These are phyloP conservation scores for Nephromyces sp. DNA, from an alignment of 169 alveolate genomes.

Conservation along the genomic window DNA sequence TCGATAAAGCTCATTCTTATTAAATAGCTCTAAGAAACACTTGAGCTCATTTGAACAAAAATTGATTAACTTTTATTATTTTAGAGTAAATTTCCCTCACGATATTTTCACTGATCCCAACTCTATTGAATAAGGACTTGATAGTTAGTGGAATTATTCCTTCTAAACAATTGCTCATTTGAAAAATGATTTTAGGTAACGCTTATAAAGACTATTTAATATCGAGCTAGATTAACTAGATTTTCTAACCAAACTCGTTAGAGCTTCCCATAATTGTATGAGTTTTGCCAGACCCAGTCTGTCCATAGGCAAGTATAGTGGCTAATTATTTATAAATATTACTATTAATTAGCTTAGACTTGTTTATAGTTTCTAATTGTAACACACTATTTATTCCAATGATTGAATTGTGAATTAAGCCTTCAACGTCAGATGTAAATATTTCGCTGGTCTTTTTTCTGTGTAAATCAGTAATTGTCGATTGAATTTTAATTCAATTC, in stretches of 20 bases:
- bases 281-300: conserved; percentile 95
- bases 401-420: neutral
- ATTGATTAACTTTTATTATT: too few species aligned
- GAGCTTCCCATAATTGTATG: conserved; percentile 88
- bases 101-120: neutral
- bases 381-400: neutral
- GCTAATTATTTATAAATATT: conserved; percentile 54
- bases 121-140: neutral
- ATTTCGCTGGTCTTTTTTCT: neutral
- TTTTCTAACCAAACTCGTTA: conserved; percentile 49
- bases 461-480: neutral
- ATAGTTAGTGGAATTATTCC: conserved; percentile 82
- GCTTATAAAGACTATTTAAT: neutral
- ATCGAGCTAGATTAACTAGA: neutral
- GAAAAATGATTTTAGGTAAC: neutral
- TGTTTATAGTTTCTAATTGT: neutral
- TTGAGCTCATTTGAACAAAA: too few species aligned
- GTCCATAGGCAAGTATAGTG: conserved; percentile 91
- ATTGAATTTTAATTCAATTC: neutral
- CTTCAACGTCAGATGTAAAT: too few species aligned
- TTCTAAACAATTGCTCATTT: conserved; percentile 13
- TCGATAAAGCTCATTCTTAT: neutral
- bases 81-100: neutral
- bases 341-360: neutral
- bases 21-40: too few species aligned